A percentile compares a stretch with the other conserved stretches of the same genome.
These are phyloP conservation scores for Sphagnum fallax DNA, from an alignment of 228 moss, liverwort and hornwort genomes.

Conservation along the genomic window DNA sequence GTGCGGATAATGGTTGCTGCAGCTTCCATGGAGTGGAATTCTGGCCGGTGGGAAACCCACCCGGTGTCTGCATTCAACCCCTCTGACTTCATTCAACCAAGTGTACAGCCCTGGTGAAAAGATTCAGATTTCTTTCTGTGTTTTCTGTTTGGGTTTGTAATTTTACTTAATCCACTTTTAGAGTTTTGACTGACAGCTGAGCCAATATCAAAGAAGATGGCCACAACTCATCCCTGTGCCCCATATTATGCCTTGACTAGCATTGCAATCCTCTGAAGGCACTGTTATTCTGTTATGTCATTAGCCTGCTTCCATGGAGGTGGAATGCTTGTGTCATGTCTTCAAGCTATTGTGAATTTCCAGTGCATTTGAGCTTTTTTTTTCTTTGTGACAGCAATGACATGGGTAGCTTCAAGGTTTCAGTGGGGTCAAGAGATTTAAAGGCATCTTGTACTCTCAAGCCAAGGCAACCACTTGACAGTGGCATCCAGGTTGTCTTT, in stretches of 20 bases:
- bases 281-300: constrained; percentile 11
- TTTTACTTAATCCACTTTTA: constrained; percentile 46
- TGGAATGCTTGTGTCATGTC: no score
- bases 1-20: constrained; percentile 8
- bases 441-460: background rate
- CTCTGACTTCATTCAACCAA: constrained; percentile 24
- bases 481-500: background rate
- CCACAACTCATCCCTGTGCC: constrained; percentile 4
- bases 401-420: constrained; percentile 7
- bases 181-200: constrained; percentile 17
- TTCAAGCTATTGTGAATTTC: constrained; percentile 6
- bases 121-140: constrained; percentile 36
- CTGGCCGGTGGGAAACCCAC: background rate
- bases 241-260: constrained; percentile 15
- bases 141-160: constrained; percentile 35
- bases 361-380: constrained; percentile 25
- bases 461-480: background rate
- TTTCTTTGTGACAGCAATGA: constrained; percentile 30
- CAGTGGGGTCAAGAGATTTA: background rate
- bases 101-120: constrained; percentile 15
- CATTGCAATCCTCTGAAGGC: constrained; percentile 13
- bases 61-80: constrained; percentile 4
- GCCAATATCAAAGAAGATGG: constrained; percentile 14
- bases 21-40: constrained; percentile 16
- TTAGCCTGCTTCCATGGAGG: constrained; percentile 19